Conservation (phyloP, 208 protist species). For the Leishmania gerbilli region DNA sequence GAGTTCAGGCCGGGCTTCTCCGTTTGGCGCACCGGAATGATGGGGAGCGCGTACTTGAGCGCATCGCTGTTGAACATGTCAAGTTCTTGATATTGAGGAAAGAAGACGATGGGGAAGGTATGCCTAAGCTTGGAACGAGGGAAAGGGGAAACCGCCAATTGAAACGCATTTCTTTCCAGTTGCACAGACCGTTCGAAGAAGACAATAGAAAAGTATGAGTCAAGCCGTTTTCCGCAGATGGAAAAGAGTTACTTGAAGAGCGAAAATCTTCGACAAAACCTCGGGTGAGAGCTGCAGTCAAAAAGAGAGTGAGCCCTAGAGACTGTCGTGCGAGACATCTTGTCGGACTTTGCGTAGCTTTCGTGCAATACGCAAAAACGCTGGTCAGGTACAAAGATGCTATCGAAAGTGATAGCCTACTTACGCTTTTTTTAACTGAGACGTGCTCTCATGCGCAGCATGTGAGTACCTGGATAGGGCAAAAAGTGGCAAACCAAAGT, state of each 20-base stretch:
- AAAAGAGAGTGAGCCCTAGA: background rate
- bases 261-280: background rate
- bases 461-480: too few relatives aligned
- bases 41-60: conserved; percentile 21
- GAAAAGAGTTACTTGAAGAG: background rate
- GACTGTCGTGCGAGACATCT: background rate
- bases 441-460: background rate
- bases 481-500: background rate
- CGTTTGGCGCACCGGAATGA: conserved; percentile 21
- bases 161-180: background rate
- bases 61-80: conserved; percentile 20
- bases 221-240: background rate
- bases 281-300: background rate
- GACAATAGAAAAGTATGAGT: background rate
- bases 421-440: background rate
- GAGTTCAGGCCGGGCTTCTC: conserved; percentile 28
- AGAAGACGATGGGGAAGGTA: background rate
- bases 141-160: background rate
- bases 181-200: background rate
- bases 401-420: background rate
- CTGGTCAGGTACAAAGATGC: background rate
- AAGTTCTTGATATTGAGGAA: background rate
- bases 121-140: too few relatives aligned
- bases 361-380: background rate
- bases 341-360: too few relatives aligned